phyloP scores from a whole-genome alignment of 1,284 basidiomycete species.

The Puccinia novopanici region DNA sequence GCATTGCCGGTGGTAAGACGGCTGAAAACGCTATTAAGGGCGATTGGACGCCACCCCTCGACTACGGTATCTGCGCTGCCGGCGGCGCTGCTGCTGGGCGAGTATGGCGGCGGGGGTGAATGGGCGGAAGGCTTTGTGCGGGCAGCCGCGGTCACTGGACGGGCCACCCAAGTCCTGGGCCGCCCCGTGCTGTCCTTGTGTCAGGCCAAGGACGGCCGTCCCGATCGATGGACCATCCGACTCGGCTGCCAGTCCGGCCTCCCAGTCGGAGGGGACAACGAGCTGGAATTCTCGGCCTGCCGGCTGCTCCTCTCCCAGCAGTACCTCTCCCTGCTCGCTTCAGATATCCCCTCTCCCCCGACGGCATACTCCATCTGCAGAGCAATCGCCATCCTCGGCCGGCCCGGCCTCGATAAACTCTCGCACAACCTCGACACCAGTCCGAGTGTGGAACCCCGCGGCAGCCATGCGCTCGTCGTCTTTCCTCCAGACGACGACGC shows the following conservation, averaged over 20 bases:
- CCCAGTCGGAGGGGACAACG: slow-evolving; percentile 6
- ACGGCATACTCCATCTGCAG: neutral
- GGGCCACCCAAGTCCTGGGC: slow-evolving; percentile 28
- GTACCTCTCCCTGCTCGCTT: neutral
- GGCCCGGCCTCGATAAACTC: neutral
- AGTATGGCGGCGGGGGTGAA: slow-evolving; percentile 21
- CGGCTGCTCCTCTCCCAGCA: slow-evolving; percentile 2
- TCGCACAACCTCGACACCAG: neutral
- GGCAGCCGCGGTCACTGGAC: slow-evolving; percentile 23
- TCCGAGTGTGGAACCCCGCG: neutral
- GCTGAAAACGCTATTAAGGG: neutral
- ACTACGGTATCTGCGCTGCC: slow-evolving; percentile 6
- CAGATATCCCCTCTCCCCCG: neutral
- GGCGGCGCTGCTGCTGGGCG: slow-evolving; percentile 13
- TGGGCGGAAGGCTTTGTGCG: slow-evolving; percentile 35
- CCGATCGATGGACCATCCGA: neutral
- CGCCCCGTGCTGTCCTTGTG: neutral
- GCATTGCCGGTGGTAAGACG: neutral
- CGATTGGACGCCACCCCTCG: slow-evolving; percentile 16
- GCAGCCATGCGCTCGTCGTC: slow-evolving; percentile 7
- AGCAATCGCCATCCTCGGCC: slow-evolving; percentile 5
- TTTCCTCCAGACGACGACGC: slow-evolving; percentile 2
- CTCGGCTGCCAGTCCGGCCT: neutral
- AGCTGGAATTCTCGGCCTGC: slow-evolving; percentile 8
- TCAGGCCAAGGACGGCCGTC: neutral